Percentiles rank a stretch among this genome's conserved stretches.
Evolutionary conservation across 2,329 filamentous ascomycete species (phyloP).

Genomic region (Diaporthe vaccinii): DNA sequence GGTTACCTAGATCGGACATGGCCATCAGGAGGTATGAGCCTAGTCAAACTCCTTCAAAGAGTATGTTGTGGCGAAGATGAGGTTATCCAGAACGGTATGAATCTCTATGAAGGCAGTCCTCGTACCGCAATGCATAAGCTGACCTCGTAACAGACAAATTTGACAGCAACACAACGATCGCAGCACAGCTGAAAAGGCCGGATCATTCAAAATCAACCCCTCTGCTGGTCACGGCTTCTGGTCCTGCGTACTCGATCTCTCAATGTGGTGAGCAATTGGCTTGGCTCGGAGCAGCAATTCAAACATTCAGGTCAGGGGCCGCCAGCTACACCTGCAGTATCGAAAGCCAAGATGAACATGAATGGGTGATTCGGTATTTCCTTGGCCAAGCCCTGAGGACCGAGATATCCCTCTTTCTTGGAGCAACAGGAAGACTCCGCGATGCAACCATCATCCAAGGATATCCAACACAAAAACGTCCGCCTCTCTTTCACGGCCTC

Average conservation of each 20-base stretch:
- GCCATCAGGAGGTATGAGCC: not conserved
- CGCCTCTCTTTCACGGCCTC: not conserved
- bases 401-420: rapidly evolving
- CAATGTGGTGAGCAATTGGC: conserved; percentile 2
- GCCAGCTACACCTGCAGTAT: not conserved
- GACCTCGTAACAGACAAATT: not conserved
- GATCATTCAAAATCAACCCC: not conserved
- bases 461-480: not conserved
- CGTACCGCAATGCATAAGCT: not conserved
- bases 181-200: not conserved
- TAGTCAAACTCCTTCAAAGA: not conserved
- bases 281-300: conserved; percentile 1
- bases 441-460: not conserved
- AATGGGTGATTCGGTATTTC: not conserved
- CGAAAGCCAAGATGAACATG: not conserved
- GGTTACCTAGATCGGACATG: not conserved
- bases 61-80: not conserved
- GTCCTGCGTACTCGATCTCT: not conserved
- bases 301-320: not conserved
- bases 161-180: not conserved
- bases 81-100: not conserved
- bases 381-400: not conserved
- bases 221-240: not conserved
- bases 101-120: rapidly evolving
- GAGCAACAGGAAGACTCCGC: not conserved